Base-by-base conservation (phyloP, 441 rosid genomes). In the Jatropha podagrica region DNA sequence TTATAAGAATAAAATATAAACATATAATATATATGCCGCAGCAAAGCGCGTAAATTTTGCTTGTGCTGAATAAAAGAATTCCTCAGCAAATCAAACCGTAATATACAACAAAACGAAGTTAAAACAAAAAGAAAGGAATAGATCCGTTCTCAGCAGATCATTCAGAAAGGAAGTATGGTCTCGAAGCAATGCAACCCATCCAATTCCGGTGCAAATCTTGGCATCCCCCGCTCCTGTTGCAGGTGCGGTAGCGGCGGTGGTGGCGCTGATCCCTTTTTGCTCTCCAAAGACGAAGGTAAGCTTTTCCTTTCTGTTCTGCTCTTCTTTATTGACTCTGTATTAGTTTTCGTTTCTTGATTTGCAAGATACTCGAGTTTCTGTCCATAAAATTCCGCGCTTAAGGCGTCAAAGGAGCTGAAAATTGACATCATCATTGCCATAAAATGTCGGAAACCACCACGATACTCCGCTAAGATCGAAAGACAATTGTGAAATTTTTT, bases 111-210 rank as follows among this genome's bases (percentile, higher is more conserved):
- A 32, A 32, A 32, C 1, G 32, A 32, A 32, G 32, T 32, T 1
- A 32, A 32, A 32, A 1, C 32, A 32, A 32, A 0, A 32, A 32
- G 32, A 32, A 32, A 32, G 2, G 32, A 42, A 42, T 3, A 42
- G 9, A 42, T 42, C 46, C 46, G 9, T 5, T 42, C 9, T 42
- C 1, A 42, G 32, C 32, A 32, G 9, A 42, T 55, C 11, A 46
- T 3, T 86, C 81, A 89, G 61, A 54, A 83, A 40, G 89, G 91
- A 54, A 93, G 46, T 18, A 92, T 83, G 14, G 90, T 90, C 77
- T 93, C 97, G 26, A 93, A 93, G 74, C 95, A 93, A 82, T 90
- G 84, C 46, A 90, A 74, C 11, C 98, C 98, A 37, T 93, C 98
- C 15, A 93, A 77, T 90, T 90, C 97, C 80, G 88, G 90, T 11